Base-by-base conservation (phyloP, 768 basidiomycete genomes). In the Psilocybe azurescens region DNA sequence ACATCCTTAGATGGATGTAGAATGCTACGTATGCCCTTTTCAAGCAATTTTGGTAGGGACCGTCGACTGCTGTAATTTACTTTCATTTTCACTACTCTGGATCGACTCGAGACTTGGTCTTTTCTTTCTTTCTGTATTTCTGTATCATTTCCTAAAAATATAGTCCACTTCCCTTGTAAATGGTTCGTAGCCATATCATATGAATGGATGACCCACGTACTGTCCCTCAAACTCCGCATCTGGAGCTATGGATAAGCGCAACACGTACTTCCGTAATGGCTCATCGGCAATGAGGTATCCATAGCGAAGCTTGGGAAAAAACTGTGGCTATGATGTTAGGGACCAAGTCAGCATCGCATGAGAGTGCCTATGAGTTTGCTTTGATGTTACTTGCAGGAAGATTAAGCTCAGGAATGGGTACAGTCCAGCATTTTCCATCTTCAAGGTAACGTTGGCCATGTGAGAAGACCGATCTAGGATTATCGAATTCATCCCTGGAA, bases 401-500 rank as follows among this genome's bases (percentile, higher is more conserved):
- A n/a, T 60, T 59, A 11, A 66, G 59, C 33, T 66, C 58, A 5
- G 51, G 58, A 7, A 59, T 28, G 0, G 58, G 51, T 6, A 59
- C 18, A 2, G 66, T 65, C 75, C 77, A 78, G 39, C 71, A 70
- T 16, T 66, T 28, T 0, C 33, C 33, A 52, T 81, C 79, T 0
- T 69, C 69, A 1, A n/a, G 8, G 18, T n/a, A 72, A 14, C 80
- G 75, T 1, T 33, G 41, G 5, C 58, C 28, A 55, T 60, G 14
- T 2, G 56, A 38, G 59, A 77, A 67, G 3, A 69, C 68, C 0
- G 69, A 69, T 0, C 46, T 39, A 6, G 53, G 59, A 41, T 62
- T 55, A 65, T 20, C 20, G 20, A 33, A 29, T 18, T 62, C 53
- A 9, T 44, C n/a, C 11, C n/a, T 9, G 1, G 46, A 7, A 9